Evolutionary conservation across 2,329 filamentous ascomycete species (phyloP).

Genomic region (Sclerotinia minor): DNA sequence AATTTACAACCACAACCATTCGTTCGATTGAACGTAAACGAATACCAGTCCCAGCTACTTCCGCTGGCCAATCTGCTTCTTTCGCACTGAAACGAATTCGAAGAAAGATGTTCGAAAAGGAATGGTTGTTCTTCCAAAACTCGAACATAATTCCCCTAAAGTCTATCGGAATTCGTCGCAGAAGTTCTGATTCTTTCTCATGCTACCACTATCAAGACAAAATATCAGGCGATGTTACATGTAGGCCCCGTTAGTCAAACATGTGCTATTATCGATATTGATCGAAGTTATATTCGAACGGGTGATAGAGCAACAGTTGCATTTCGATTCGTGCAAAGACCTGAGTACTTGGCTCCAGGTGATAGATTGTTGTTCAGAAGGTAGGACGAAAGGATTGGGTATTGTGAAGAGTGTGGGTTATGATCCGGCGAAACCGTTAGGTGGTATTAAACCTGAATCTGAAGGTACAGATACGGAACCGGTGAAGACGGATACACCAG

Average conservation of each 20-base stretch:
- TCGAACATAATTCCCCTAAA: constrained; percentile 69
- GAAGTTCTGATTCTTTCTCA: constrained; percentile 95
- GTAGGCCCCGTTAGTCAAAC: constrained; percentile 94
- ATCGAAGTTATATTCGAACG: constrained; percentile 91
- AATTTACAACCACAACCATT: constrained; percentile 83
- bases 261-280: constrained; percentile 95
- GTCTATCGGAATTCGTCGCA: constrained; percentile 77
- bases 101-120: constrained; percentile 90
- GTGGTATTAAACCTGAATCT: constrained; percentile 24
- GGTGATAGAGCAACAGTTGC: constrained; percentile 93
- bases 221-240: constrained; percentile 98
- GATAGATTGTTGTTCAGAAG: constrained; percentile 93
- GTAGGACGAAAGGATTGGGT: constrained; percentile 89
- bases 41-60: constrained; percentile 81
- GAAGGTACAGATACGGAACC: constrained; percentile 2
- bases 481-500: neutral
- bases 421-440: constrained; percentile 60
- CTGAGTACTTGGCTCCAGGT: constrained; percentile 86
- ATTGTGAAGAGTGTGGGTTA: constrained; percentile 93
- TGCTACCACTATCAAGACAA: constrained; percentile 93
- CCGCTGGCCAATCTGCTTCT: constrained; percentile 87
- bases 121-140: constrained; percentile 91
- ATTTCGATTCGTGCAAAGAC: constrained; percentile 90
- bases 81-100: constrained; percentile 87
- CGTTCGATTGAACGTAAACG: constrained; percentile 94